These are phyloP conservation scores for Linum lewisii DNA, from an alignment of 345 rosid genomes.

Conservation along the genomic window DNA sequence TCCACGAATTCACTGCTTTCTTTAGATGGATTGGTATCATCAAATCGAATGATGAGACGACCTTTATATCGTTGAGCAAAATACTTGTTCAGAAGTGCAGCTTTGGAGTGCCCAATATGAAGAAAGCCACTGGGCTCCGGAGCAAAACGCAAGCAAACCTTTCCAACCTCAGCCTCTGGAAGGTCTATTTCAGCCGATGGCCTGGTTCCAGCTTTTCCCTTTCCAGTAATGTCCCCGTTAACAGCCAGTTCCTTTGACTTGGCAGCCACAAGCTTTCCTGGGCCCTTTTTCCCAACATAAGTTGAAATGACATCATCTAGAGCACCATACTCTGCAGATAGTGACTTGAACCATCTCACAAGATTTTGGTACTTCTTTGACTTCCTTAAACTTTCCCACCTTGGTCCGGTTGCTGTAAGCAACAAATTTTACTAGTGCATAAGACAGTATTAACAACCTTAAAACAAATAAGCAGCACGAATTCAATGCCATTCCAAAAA, in stretches of 20 bases:
- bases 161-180: slow-evolving; percentile 74
- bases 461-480: not conserved
- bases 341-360: slow-evolving; percentile 79
- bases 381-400: slow-evolving; percentile 96
- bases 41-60: slow-evolving; percentile 76
- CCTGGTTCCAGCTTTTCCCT: slow-evolving; percentile 38
- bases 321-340: slow-evolving; percentile 42
- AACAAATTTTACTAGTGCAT: no score
- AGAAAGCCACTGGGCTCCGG: slow-evolving; percentile 98
- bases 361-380: slow-evolving; percentile 76
- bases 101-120: slow-evolving; percentile 93
- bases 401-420: slow-evolving; percentile 50
- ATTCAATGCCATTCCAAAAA: no score
- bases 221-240: slow-evolving; percentile 38
- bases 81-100: slow-evolving; percentile 78
- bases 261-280: slow-evolving; percentile 39
- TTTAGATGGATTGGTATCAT: slow-evolving; percentile 94
- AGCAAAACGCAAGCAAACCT: slow-evolving; percentile 77
- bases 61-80: slow-evolving; percentile 86
- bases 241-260: slow-evolving; percentile 37
- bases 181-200: slow-evolving; percentile 55
- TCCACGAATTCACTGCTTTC: slow-evolving; percentile 96
- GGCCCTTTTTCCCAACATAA: slow-evolving; percentile 47
- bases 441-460: not conserved
- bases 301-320: slow-evolving; percentile 40